A percentile compares a stretch with the other conserved stretches of the same genome.
phyloP scores from a whole-genome alignment of 2,329 filamentous ascomycete genomes.

The Colletotrichum sp. region DNA sequence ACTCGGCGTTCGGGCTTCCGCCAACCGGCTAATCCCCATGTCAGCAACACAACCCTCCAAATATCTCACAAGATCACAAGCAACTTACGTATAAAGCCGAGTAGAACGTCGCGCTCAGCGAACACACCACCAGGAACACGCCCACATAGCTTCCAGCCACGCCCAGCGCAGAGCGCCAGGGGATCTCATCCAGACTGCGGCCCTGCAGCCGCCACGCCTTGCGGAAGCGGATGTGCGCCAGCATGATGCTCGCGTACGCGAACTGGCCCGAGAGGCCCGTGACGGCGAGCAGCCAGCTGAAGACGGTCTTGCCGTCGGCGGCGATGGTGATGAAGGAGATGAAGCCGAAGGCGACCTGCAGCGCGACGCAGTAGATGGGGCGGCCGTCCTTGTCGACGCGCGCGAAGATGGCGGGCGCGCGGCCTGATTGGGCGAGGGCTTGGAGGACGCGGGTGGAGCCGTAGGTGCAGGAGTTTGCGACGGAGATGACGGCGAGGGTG shows the following conservation, averaged over 20 bases:
- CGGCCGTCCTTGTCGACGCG: constrained; percentile 74
- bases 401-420: constrained; percentile 74
- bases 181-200: constrained; percentile 73
- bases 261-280: constrained; percentile 64
- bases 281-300: constrained; percentile 70
- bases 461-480: constrained; percentile 81
- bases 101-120: constrained; percentile 82
- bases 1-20: constrained; percentile 53
- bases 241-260: neutral
- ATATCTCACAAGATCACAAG: constrained; percentile 76
- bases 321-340: constrained; percentile 72
- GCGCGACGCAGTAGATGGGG: constrained; percentile 67
- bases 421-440: constrained; percentile 72
- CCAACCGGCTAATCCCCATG: constrained; percentile 37
- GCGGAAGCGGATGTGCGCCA: constrained; percentile 83
- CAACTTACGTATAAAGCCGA: constrained; percentile 41
- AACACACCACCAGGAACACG: constrained; percentile 73
- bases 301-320: constrained; percentile 28
- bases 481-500: constrained; percentile 76
- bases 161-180: constrained; percentile 81
- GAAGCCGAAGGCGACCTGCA: constrained; percentile 68
- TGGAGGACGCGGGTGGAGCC: constrained; percentile 76
- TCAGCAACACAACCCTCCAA: constrained; percentile 43
- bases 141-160: constrained; percentile 82
- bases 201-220: constrained; percentile 73